A percentile compares a stretch with the other conserved stretches of the same genome.
These are phyloP conservation scores for Suhomyces anneliseae DNA, from an alignment of 1,139 yeast genomes.

Conservation along the genomic window DNA sequence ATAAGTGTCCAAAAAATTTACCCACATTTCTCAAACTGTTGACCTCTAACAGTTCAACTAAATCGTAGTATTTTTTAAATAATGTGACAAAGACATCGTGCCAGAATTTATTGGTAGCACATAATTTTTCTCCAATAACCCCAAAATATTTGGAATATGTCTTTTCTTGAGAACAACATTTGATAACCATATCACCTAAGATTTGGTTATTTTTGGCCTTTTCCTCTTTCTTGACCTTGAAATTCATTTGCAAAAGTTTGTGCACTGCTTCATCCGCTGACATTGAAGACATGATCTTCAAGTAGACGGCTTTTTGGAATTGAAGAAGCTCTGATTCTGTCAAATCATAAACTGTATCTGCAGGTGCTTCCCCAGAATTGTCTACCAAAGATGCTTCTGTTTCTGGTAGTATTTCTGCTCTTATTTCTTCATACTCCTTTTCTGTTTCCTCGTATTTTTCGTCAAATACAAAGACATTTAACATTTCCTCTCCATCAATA, in stretches of 20 bases:
- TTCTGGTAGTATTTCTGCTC: constrained; percentile 21
- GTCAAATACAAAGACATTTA: constrained; percentile 57
- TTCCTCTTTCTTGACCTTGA: constrained; percentile 40
- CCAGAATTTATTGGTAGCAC: constrained; percentile 56
- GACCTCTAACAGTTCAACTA: constrained; percentile 68
- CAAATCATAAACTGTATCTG: constrained; percentile 53
- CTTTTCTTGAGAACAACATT: constrained; percentile 84
- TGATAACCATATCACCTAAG: constrained; percentile 73
- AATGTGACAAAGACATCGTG: constrained; percentile 47
- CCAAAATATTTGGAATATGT: constrained; percentile 88
- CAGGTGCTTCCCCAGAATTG: constrained; percentile 6
- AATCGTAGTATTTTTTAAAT: constrained; percentile 58
- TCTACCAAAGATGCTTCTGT: constrained; percentile 11
- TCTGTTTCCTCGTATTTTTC: constrained; percentile 54
- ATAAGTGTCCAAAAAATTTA: constrained; percentile 80
- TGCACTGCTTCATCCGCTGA: constrained; percentile 94
- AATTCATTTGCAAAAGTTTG: constrained; percentile 58
- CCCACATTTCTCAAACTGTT: constrained; percentile 78
- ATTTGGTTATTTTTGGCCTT: constrained; percentile 28
- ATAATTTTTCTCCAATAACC: constrained; percentile 67
- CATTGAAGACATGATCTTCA: constrained; percentile 89
- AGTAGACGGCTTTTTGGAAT: constrained; percentile 72
- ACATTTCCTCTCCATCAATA: constrained; percentile 44
- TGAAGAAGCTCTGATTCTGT: constrained; percentile 64
- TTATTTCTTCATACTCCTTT: constrained; percentile 27